These are phyloP conservation scores for Beauveria brongniartii DNA, from an alignment of 2,329 filamentous ascomycete species.

Conservation along the genomic window DNA sequence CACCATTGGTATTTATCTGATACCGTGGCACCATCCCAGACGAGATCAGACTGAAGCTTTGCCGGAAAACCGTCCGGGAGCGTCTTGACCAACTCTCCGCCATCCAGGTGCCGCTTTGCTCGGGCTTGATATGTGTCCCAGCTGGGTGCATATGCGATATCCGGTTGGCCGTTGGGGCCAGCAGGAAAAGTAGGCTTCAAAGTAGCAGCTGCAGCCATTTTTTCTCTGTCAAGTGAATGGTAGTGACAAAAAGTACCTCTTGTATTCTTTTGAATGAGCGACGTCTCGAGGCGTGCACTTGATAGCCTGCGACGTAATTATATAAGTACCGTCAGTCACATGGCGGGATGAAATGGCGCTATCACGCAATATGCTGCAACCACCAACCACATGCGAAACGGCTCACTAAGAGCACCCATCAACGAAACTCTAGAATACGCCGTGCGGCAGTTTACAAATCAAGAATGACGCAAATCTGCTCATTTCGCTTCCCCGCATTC, in stretches of 20 bases:
- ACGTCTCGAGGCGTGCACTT: background rate
- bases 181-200: constrained; percentile 6
- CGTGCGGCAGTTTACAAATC: background rate
- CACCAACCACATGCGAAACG: background rate
- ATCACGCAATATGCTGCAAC: constrained; percentile 7
- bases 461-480: background rate
- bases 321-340: background rate
- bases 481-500: background rate
- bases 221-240: background rate
- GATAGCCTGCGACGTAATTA: background rate
- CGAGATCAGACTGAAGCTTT: constrained; percentile 40
- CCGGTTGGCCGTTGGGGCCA: constrained; percentile 41
- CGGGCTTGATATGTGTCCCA: constrained; percentile 45
- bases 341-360: constrained; percentile 7
- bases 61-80: constrained; percentile 44
- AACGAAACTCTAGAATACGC: background rate
- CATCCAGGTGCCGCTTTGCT: constrained; percentile 33
- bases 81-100: constrained; percentile 28
- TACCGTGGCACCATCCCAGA: constrained; percentile 48
- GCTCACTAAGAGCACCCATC: background rate
- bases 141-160: constrained; percentile 50
- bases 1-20: constrained; percentile 43
- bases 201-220: constrained; percentile 18
- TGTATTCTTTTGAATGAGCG: too few species aligned
- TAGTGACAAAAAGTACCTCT: too few species aligned